phyloP scores from a whole-genome alignment of 176 grass and related monocot species.

The Olyra latifolia region DNA sequence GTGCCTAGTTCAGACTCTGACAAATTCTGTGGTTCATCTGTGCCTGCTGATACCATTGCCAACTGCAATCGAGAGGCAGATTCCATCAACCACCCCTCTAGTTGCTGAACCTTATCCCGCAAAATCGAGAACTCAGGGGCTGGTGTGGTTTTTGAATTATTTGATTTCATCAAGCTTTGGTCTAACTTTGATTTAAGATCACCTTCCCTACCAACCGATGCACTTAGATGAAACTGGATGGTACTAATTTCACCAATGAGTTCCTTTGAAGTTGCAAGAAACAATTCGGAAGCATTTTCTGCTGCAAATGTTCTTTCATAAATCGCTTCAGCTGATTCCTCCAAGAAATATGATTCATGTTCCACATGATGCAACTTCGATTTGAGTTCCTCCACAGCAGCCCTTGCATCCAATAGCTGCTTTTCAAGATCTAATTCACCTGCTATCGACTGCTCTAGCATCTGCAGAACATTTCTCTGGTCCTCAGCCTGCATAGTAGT shows the following conservation, averaged over 20 bases:
- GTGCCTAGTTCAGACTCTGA: neutral
- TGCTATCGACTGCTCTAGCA: slow-evolving; percentile 76
- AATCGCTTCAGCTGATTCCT: slow-evolving; percentile 56
- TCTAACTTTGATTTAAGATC: slow-evolving; percentile 31
- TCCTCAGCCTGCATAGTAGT: slow-evolving; percentile 37
- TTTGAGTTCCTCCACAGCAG: slow-evolving; percentile 49
- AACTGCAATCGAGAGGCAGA: neutral
- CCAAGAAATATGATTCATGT: slow-evolving; percentile 48
- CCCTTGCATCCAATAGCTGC: slow-evolving; percentile 45
- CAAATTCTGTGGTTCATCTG: slow-evolving; percentile 14
- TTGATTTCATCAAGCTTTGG: slow-evolving; percentile 22
- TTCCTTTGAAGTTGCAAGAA: slow-evolving; percentile 61
- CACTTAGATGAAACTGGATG: slow-evolving; percentile 24
- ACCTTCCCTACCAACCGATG: slow-evolving; percentile 27
- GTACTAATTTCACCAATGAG: slow-evolving; percentile 44
- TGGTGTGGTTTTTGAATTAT: neutral
- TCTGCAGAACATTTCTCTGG: slow-evolving; percentile 59
- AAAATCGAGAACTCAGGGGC: slow-evolving; percentile 36
- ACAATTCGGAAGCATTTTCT: slow-evolving; percentile 59
- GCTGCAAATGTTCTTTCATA: slow-evolving; percentile 55
- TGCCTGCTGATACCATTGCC: slow-evolving; percentile 2
- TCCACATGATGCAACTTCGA: slow-evolving; percentile 47
- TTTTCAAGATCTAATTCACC: slow-evolving; percentile 63
- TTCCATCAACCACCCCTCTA: slow-evolving; percentile 43
- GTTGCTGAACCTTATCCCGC: slow-evolving; percentile 32